Base-by-base conservation (phyloP, 345 rosid genomes). In the Leavenworthia alabamica region DNA sequence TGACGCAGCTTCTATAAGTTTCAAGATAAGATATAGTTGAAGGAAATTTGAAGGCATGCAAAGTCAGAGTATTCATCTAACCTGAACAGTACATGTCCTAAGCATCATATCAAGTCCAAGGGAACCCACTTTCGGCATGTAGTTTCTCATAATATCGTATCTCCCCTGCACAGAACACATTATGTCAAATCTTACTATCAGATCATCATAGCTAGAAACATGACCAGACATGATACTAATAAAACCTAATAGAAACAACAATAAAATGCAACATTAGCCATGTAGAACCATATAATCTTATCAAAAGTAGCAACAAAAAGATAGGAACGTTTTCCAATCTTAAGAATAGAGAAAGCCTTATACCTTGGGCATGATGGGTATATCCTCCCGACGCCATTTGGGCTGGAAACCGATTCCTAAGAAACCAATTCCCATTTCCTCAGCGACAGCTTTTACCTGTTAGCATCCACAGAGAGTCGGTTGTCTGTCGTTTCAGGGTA, bases 361-460 rank as follows among this genome's bases (percentile, higher is more conserved):
- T 82, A 94, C 99, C 96, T 94, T 94, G 17, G 99, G 99, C 99
- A 94, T 94, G 65, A 94, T 52, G 37, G 97, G 99, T 72, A 90
- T 90, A 60, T 90, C 96, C 52, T 83, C 82, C 28, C 83, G 66
- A 55, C 80, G 82, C 90, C 95, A 86, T 67, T 84, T 94, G 45
- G 99, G 97, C 81, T 94, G 97, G 82, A 90, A 94, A 13, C 99
- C 99, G 37, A 90, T 84, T 70, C 99, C 99, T 57, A 94, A 80
- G 73, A 94, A 94, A 60, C 99, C 99, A 63, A 86, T 94, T 63
- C 97, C 99, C 95, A 94, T 86, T 76, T 94, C 99, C 66, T 90
- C 97, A 28, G 99, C 85, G 46, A 94, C 97, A 55, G 99, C 97
- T 82, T 94, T 94, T 35, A 94, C 99, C 99, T 94, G 70, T 41